phyloP scores from a whole-genome alignment of 2,329 filamentous ascomycete species.

The Sarocladiaceae sp. region DNA sequence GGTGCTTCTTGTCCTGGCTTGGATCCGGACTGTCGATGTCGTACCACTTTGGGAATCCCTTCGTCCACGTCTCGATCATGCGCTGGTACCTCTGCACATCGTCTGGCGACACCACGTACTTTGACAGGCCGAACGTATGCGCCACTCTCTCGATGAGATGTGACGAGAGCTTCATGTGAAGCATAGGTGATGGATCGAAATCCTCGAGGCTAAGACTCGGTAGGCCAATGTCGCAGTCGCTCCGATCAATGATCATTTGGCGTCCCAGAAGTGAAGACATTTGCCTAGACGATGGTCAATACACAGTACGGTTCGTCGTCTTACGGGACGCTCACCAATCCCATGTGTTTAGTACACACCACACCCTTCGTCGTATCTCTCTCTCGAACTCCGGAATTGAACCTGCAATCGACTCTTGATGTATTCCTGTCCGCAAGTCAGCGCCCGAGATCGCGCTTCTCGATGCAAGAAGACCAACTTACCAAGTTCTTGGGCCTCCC shows the following conservation, averaged over 20 bases:
- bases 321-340: constrained; percentile 28
- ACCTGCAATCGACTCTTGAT: constrained; percentile 23
- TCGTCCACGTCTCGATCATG: constrained; percentile 35
- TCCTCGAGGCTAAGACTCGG: constrained; percentile 27
- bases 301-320: neutral
- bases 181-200: constrained; percentile 23
- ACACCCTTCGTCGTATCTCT: constrained; percentile 29
- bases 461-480: constrained; percentile 8
- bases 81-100: constrained; percentile 26
- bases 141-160: constrained; percentile 24
- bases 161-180: constrained; percentile 31
- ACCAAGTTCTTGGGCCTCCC: constrained; percentile 30
- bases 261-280: constrained; percentile 26
- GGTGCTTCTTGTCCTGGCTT: constrained; percentile 26
- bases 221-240: constrained; percentile 24
- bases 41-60: constrained; percentile 34
- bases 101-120: constrained; percentile 19
- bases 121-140: constrained; percentile 23
- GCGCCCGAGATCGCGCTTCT: neutral
- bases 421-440: constrained; percentile 19
- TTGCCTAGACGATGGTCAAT: constrained; percentile 21
- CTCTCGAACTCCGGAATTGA: constrained; percentile 25
- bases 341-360: constrained; percentile 31
- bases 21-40: constrained; percentile 25
- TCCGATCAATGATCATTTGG: constrained; percentile 28